Base-by-base conservation (phyloP, 2,329 filamentous ascomycete species). In the Arachnopeziza araneosa region DNA sequence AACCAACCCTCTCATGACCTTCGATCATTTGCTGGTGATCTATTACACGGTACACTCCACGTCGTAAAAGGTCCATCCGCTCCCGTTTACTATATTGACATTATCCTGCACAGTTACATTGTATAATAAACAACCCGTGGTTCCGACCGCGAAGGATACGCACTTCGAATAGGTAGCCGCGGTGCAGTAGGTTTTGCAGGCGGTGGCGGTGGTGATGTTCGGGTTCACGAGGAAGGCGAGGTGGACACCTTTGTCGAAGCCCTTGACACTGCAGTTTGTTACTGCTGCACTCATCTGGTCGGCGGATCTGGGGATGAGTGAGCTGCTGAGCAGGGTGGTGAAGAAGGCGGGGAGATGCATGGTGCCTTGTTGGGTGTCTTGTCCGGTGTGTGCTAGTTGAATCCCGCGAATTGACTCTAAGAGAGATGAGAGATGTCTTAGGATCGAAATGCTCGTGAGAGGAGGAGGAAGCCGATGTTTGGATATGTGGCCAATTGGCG, bases 211-310 rank as follows among this genome's bases (percentile, higher is more conserved):
- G 4, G 57, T 32, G 51, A 58, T 54, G 1, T 19, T 58, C 4
- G 8, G 17, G 36, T 58, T 55, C 21, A 54, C 23, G 24, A n/a
- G 17, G 44, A 50, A 58, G 8, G 57, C 57, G 21, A 17, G 51
- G 52, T 54, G 51, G 22, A 26, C 26, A 30, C 57, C 36, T 10
- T n/a, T 55, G 24, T 58, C 57, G 44, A 54, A 58, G 7, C 57
- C 57, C n/a, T 54, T 54, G 57, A 58, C 52, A 23, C 52, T 58
- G 22, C 57, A 58, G 44, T 58, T 58, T 12, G 17, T 12, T 23
- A 17, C 57, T 24, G 51, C 48, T 30, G 23, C 36, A 7, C 24
- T 24, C 4, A 44, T 6, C 12, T 5, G 10, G 36, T 14, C 12
- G 6, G 36, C 36, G 12, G 17, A 14, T 14, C 36, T 5, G 36